A percentile compares a stretch with the other conserved stretches of the same genome.
Evolutionary conservation across 1,284 basidiomycete genomes (phyloP).

Genomic region (Leccinum subrobustum): DNA sequence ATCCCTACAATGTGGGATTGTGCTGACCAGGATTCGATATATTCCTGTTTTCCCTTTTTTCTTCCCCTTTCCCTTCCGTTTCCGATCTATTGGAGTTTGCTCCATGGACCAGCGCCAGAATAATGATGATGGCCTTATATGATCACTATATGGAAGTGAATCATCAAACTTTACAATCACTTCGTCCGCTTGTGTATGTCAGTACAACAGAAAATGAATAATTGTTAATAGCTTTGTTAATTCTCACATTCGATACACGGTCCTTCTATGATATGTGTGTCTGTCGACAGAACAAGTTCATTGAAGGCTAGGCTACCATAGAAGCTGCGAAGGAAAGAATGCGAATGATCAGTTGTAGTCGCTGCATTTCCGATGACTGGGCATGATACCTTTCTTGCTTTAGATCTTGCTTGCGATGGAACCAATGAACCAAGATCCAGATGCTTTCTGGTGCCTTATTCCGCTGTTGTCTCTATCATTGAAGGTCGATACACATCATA

Average conservation of each 20-base stretch:
- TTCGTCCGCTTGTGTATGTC: neutral
- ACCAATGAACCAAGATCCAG: constrained; percentile 7
- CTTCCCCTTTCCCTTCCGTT: too few species aligned
- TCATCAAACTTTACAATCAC: neutral
- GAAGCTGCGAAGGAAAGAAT: neutral
- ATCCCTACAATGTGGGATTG: too few species aligned
- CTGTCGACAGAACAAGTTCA: neutral
- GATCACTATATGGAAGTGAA: neutral
- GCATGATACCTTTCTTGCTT: neutral
- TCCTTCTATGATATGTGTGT: neutral
- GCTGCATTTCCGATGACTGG: too few species aligned
- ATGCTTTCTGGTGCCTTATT: neutral
- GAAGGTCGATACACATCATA: too few species aligned
- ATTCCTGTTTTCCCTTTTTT: too few species aligned
- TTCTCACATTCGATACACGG: constrained; percentile 1
- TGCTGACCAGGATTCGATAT: too few species aligned
- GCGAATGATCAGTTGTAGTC: too few species aligned
- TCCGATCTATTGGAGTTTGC: too few species aligned
- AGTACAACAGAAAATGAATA: too few species aligned
- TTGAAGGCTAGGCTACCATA: neutral
- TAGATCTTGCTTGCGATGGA: constrained; percentile 1
- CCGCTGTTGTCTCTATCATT: too few species aligned
- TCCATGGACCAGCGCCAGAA: too few species aligned
- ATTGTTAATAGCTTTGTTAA: neutral
- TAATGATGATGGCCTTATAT: too few species aligned